phyloP scores from a whole-genome alignment of 805 yeast genomes.

The Schwanniomyces sp. region DNA sequence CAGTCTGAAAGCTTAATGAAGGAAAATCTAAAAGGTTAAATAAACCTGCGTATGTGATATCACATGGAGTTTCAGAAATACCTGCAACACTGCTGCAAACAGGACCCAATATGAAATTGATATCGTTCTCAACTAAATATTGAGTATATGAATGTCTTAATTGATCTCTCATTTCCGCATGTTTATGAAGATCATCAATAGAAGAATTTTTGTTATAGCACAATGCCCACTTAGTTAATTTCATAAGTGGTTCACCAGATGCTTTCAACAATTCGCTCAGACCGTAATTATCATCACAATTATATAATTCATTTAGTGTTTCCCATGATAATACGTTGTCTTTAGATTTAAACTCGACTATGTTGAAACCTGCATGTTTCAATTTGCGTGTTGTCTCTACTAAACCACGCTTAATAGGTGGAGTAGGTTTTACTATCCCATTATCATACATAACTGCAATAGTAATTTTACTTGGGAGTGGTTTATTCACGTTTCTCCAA shows the following conservation, averaged over 20 bases:
- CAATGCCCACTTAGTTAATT: neutral
- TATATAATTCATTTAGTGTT: neutral
- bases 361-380: constrained; percentile 48
- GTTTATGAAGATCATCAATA: constrained; percentile 10
- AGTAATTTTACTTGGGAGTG: constrained; percentile 27
- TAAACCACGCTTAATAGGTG: constrained; percentile 53
- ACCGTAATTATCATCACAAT: constrained; percentile 1
- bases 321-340: too few species aligned
- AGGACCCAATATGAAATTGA: constrained; percentile 6
- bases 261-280: neutral
- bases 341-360: constrained; percentile 47
- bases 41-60: constrained; percentile 18
- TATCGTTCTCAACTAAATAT: constrained; percentile 8
- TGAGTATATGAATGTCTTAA: constrained; percentile 14
- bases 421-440: constrained; percentile 50
- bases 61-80: constrained; percentile 14
- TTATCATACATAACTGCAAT: constrained; percentile 48
- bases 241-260: constrained; percentile 1
- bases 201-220: constrained; percentile 16
- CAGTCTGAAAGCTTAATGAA: constrained; percentile 28
- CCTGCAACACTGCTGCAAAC: constrained; percentile 11
- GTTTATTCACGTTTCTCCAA: neutral
- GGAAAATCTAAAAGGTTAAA: constrained; percentile 20
- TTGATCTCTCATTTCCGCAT: constrained; percentile 14
- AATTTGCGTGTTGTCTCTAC: constrained; percentile 28